Base-by-base conservation (phyloP, 441 rosid genomes). In the Bruguiera hainesii region DNA sequence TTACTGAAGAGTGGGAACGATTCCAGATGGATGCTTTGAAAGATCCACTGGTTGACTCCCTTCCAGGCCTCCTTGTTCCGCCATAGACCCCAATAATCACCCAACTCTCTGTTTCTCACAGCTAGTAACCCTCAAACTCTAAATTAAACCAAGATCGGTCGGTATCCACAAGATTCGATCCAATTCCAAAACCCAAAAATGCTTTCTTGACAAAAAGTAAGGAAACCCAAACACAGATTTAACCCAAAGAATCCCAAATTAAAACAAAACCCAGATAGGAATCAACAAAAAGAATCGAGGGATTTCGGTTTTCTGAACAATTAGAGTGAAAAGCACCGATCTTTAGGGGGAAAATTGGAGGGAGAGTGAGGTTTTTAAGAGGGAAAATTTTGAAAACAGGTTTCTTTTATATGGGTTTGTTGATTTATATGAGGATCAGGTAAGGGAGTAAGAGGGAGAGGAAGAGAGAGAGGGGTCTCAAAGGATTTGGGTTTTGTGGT, bases 1-100 rank as follows among this genome's bases (percentile, higher is more conserved):
- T 83, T 75, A 89, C 93, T 90, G 97, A 62, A 92, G 90, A 63
- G 86, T 90, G 25, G 98, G 97, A 57, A 90, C 85, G 55, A 85
- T 86, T 60, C 89, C 94, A 6, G 96, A 91, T 60, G 94, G 89
- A 75, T 87, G 96, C 82, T 85, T 78, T 74, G 77, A 56, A 63
- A 84, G 88, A 78, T 90, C 97, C 69, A 90, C 97, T 3, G 62
- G 58, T 13, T 55, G 58, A 7, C 58, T 23, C 25, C 58, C 58
- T 10, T 55, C 58, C 30, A 5, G 0, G 16, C 58, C 58, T 55
- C 58, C 58, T 23, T 23, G 58, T 23, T 55, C 58, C 2, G 58
- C 28, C 58, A 55, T 55, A 53, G 15, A 26, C 58, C 48, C 48
- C 48, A 11, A 42, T 42, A 42, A 42, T 42, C 18, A 13, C 48